Evolutionary conservation across 2,329 filamentous ascomycete species (phyloP).

Genomic region (Thielaviopsis populi): DNA sequence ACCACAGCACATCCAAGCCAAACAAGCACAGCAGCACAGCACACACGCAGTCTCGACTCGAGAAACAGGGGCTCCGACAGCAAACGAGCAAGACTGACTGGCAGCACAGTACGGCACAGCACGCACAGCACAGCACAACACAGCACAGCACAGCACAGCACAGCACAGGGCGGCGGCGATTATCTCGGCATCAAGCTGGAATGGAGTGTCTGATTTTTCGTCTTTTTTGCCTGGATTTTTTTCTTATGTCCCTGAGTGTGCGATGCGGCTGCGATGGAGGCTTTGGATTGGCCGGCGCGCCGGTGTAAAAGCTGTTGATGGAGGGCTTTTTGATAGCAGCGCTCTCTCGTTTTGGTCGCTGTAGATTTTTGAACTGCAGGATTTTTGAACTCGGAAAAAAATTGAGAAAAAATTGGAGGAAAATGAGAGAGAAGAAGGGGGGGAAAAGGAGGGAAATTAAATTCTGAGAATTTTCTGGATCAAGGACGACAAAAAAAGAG

Average conservation of each 20-base stretch:
- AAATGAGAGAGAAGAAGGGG: not conserved
- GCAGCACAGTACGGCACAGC: no score
- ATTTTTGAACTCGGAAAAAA: conserved; percentile 3
- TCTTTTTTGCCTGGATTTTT: not conserved
- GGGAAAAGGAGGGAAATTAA: not conserved
- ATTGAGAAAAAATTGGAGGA: not conserved
- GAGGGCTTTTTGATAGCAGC: not conserved
- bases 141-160: not conserved
- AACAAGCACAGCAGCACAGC: not conserved
- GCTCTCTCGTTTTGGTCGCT: not conserved
- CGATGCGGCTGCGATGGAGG: not conserved
- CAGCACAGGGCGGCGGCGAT: not conserved
- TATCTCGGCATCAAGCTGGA: not conserved
- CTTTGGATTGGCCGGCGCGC: not conserved
- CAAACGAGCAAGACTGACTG: not conserved
- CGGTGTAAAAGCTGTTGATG: not conserved
- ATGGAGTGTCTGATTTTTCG: not conserved
- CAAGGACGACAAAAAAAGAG: not conserved
- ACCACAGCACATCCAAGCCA: not conserved
- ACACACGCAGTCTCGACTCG: not conserved
- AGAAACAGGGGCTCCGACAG: not conserved
- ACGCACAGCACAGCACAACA: no score
- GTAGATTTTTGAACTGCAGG: not conserved
- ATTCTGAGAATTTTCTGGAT: not conserved
- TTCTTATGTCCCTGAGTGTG: not conserved